Evolutionary conservation across 371 early-diverging fungal species (phyloP).

Genomic region (Rhizomucor miehei): DNA sequence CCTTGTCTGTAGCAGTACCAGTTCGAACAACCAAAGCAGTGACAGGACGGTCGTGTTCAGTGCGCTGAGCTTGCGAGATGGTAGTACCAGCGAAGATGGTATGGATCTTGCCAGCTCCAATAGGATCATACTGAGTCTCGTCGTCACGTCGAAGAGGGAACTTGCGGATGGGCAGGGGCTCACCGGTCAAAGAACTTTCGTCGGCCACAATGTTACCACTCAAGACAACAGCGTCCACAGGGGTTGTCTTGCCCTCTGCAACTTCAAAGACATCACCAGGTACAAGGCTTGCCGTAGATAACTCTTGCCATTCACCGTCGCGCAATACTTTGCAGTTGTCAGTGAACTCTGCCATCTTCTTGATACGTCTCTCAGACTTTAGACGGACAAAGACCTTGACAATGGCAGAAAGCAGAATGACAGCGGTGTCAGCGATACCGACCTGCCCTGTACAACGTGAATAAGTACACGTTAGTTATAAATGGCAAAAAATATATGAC

Average conservation of each 20-base stretch:
- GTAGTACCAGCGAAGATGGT: conserved; percentile 54
- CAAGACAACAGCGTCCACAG: conserved; percentile 70
- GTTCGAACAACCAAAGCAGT: conserved; percentile 68
- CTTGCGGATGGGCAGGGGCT: conserved; percentile 63
- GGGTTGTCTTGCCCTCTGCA: conserved; percentile 47
- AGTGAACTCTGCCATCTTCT: conserved; percentile 63
- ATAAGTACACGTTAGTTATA: background rate
- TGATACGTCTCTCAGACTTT: conserved; percentile 63
- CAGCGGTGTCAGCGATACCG: conserved; percentile 69
- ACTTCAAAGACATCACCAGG: conserved; percentile 76
- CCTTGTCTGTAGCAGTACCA: conserved; percentile 74
- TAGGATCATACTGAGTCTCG: conserved; percentile 27
- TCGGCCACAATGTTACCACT: conserved; percentile 70
- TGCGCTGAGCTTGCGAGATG: conserved; percentile 41
- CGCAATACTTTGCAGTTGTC: conserved; percentile 51
- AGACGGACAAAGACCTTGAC: conserved; percentile 69
- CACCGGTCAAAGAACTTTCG: conserved; percentile 71
- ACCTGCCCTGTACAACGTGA: conserved; percentile 59
- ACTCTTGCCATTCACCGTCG: conserved; percentile 52
- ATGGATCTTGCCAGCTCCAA: conserved; percentile 50
- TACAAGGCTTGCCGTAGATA: conserved; percentile 58
- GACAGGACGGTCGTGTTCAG: conserved; percentile 30
- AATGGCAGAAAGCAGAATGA: conserved; percentile 68
- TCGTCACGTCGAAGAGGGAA: conserved; percentile 44
- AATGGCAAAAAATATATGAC: background rate